Base-by-base conservation (phyloP, 1,284 basidiomycete species). In the Apiotrichum montevideense region DNA sequence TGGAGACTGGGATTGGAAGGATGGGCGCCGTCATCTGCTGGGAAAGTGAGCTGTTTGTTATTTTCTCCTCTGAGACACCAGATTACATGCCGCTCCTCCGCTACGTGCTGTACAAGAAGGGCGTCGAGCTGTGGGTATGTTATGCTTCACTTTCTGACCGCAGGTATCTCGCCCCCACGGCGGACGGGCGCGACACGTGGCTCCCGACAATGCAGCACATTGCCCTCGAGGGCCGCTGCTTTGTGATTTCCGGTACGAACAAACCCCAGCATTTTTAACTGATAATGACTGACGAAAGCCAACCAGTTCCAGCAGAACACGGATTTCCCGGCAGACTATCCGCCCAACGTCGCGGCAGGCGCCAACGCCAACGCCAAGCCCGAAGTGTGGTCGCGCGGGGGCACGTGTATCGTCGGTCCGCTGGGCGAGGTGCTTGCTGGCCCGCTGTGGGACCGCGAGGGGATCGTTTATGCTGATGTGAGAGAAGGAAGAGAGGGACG, bases 201-300 rank as follows among this genome's bases (percentile, higher is more conserved):
- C 78, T 81, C 59, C 78, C 79, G 54, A 81, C 83, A 1, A 87
- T 88, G 85, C 73, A 79, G 48, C 86, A 87, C 67, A 85, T 89
- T 52, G 86, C 87, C 1, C 75, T 85, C 48, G 87, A 89, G 74
- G 87, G 87, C 2, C 80, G 87, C 37, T 87, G 85, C 74, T 88
- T 86, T 70, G 87, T 88, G 81, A 11, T 87, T 82, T 67, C 86
- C 2, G 64, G 66, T 65, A 46, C 46, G 62, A 21, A 21, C 21
- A 21, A 21, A 21, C 21, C 21, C 21, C 21, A 21, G 21, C 21
- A 21, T 21, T 21, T 21, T 42, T 5, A 33, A 15, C 4, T 29
- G 37, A 39, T 13, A 39, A 2, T 9, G 9, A 39, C 37, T 39
- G 37, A 39, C 5, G 8, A 13, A 21, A 64, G 64, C 66, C 9